Conservation (phyloP, 768 basidiomycete genomes). For the Agaricus subrufescens region DNA sequence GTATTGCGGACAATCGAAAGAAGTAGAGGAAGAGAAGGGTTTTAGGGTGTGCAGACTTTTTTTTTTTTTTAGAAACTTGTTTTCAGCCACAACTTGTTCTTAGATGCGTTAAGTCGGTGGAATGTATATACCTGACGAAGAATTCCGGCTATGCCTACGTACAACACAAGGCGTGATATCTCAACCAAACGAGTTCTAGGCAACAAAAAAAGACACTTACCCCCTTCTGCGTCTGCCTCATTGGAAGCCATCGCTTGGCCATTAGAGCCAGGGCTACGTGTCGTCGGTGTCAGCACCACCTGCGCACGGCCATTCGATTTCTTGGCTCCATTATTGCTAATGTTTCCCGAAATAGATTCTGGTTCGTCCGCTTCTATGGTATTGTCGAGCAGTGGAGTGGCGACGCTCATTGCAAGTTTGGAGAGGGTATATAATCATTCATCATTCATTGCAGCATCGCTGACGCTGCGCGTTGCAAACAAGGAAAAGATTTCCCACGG, state of each 20-base stretch:
- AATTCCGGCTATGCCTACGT: conserved; percentile 64
- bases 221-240: conserved; percentile 71
- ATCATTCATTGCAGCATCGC: neutral
- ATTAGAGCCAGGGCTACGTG: conserved; percentile 25
- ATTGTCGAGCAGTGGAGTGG: conserved; percentile 57
- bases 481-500: neutral
- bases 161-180: neutral
- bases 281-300: conserved; percentile 57
- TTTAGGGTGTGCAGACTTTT: conserved; percentile 76
- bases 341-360: conserved; percentile 30
- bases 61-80: conserved; percentile 6
- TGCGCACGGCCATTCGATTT: conserved; percentile 15
- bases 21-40: conserved; percentile 86
- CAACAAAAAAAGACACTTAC: conserved; percentile 30
- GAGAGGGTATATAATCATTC: neutral
- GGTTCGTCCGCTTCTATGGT: conserved; percentile 88
- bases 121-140: conserved; percentile 58
- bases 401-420: conserved; percentile 44
- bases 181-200: neutral
- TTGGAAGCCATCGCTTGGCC: conserved; percentile 42
- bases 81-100: conserved; percentile 2
- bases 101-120: neutral
- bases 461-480: neutral
- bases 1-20: conserved; percentile 84
- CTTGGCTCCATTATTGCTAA: conserved; percentile 22